These are phyloP conservation scores for Podosphaera leucotricha DNA, from an alignment of 2,329 filamentous ascomycete genomes.

Conservation along the genomic window DNA sequence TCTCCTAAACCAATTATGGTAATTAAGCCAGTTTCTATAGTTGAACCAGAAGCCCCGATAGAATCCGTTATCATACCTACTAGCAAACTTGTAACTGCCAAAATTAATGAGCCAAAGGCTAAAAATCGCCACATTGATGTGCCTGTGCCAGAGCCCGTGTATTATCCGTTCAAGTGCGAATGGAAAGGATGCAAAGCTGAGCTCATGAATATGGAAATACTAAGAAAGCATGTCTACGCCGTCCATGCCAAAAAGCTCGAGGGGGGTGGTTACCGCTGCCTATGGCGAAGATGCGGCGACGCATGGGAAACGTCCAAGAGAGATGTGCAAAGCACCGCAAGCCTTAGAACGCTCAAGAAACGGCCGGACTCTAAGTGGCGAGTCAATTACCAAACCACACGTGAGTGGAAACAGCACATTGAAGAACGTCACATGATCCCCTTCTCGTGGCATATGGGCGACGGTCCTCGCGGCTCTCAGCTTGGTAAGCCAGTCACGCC, in stretches of 20 bases:
- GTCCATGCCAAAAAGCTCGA: conserved; percentile 21
- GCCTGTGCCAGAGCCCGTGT: conserved; percentile 18
- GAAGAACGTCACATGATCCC: conserved; percentile 28
- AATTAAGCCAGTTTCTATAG: not conserved
- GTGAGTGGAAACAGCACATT: conserved; percentile 25
- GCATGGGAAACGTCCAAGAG: not conserved
- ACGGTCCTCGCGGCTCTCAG: conserved; percentile 26
- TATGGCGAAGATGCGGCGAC: conserved; percentile 21
- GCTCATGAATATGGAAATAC: conserved; percentile 36
- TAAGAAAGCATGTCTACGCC: conserved; percentile 27
- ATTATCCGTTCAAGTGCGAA: conserved; percentile 32
- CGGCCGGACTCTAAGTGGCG: not conserved
- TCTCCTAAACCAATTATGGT: not conserved
- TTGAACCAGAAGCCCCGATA: not conserved
- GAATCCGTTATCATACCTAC: not conserved
- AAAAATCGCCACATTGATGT: not conserved
- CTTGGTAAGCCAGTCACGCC: conserved; percentile 5
- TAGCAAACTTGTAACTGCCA: not conserved
- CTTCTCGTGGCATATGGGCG: conserved; percentile 33
- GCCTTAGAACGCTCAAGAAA: not conserved
- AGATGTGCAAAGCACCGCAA: not conserved
- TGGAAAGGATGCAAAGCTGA: conserved; percentile 35
- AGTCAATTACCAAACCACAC: conserved; percentile 7
- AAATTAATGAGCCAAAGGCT: not conserved
- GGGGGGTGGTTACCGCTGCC: conserved; percentile 12